Evolutionary conservation across 768 basidiomycete genomes (phyloP), one percentile per base, ranked within the genome.

Genomic region (Lactarius sp.): DNA sequence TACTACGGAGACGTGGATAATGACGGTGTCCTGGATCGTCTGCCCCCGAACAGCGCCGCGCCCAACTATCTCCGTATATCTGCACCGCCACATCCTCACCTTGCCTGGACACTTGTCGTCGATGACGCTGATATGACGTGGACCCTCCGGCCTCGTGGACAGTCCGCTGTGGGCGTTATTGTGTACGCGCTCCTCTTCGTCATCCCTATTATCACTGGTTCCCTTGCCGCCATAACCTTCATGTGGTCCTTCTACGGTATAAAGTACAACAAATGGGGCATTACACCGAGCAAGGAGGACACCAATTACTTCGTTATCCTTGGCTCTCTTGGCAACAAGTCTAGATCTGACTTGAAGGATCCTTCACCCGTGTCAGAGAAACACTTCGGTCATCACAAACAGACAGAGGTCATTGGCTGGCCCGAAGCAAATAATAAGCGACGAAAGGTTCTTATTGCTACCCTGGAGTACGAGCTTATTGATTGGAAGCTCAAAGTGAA

Each of bases 401-500:
- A 80, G 12, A 70, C 73, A 20, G 89, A 92, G 47, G 79, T 93
- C 64, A 93, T 97, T 62, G 94, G 94, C 20, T 97, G 94, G 94
- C 94, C 94, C 0, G 94, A 97, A 72, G 88, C 89, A 77, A 89
- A 87, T 77, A 82, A 87, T 70, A 97, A 96, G 76, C 85, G 94
- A 53, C 82, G 94, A 72, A 92, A 89, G 74, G 92, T 95, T 33
- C 81, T 97, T 52, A 97, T 97, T 65, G 79, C 94, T 18, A 96
- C 94, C 0, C 81, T 97, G 56, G 94, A 97, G 76, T 97, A 97
- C 75, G 94, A 97, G 74, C 90, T 97, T 72, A 86, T 97, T 70
- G 94, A 96, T 72, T 97, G 94, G 94, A 95, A 95, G 76, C 76
- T 95, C 66, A 97, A 97, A 76, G 94, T 97, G 79, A 96, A 96